Conservation (phyloP, 352 stramenopile genomes). For the Globisporangium paroecandrum region DNA sequence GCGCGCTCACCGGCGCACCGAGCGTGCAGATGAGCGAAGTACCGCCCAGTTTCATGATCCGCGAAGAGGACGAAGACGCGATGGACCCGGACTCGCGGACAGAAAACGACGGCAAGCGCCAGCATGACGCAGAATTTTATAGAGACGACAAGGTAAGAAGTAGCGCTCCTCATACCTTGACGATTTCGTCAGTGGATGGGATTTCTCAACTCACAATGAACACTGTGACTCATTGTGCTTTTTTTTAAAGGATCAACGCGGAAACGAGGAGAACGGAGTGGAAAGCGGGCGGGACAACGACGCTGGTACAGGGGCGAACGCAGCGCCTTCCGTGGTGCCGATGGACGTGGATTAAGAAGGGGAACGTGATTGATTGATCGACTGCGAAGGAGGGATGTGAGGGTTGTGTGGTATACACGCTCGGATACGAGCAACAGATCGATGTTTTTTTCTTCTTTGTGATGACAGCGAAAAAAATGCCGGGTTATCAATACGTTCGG, state of each 20-base stretch:
- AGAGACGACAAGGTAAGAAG: constrained; percentile 58
- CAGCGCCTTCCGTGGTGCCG: constrained; percentile 61
- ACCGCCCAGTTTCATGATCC: constrained; percentile 65
- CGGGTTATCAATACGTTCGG: not conserved
- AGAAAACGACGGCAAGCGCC: constrained; percentile 67
- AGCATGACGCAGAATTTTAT: constrained; percentile 84
- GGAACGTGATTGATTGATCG: not conserved
- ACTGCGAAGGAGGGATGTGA: not conserved
- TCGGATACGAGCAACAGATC: not conserved
- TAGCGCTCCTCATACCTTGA: not conserved
- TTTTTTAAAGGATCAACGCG: constrained; percentile 26
- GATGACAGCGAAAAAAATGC: not conserved
- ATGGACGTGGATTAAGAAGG: constrained; percentile 67
- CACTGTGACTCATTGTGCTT: not conserved
- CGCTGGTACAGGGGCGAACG: constrained; percentile 33
- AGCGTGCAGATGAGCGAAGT: constrained; percentile 82
- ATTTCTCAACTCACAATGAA: not conserved
- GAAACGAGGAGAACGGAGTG: constrained; percentile 41
- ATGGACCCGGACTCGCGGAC: constrained; percentile 59
- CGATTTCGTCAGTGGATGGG: not conserved
- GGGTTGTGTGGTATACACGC: not conserved
- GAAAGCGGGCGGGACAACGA: constrained; percentile 24
- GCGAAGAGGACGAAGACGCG: constrained; percentile 79
- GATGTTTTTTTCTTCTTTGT: not conserved
- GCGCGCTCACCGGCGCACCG: constrained; percentile 63